Evolutionary conservation across 768 basidiomycete species (phyloP).

Genomic region (Macrolepiota albuminosa): DNA sequence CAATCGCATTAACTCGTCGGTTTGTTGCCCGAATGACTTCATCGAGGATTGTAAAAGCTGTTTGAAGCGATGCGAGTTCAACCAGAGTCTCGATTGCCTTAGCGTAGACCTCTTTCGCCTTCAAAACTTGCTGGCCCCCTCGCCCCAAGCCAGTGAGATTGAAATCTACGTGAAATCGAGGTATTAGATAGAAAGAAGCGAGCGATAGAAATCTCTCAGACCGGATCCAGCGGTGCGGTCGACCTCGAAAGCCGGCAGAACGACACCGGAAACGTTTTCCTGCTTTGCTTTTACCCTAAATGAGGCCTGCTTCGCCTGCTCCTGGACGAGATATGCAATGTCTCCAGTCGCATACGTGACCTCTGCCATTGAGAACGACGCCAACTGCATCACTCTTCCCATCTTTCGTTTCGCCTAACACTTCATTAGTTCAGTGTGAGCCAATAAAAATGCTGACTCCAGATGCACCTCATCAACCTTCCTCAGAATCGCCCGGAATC

Average conservation of each 20-base stretch:
- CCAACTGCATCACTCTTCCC: conserved; percentile 98
- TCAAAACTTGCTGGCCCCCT: conserved; percentile 93
- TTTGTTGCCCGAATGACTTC: conserved; percentile 99
- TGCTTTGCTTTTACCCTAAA: conserved; percentile 94
- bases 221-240: conserved; percentile 84
- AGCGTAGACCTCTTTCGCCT: conserved; percentile 95
- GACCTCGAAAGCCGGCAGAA: conserved; percentile 92
- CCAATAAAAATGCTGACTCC: background rate
- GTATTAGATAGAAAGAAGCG: conserved; percentile 1
- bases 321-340: conserved; percentile 96
- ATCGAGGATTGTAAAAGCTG: conserved; percentile 97
- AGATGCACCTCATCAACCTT: conserved; percentile 92
- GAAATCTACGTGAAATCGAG: conserved; percentile 55
- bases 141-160: conserved; percentile 95
- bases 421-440: conserved; percentile 20
- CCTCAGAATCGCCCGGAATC: conserved; percentile 89
- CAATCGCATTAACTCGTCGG: conserved; percentile 97
- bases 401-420: conserved; percentile 94
- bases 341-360: conserved; percentile 98
- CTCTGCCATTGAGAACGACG: conserved; percentile 98
- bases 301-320: conserved; percentile 85
- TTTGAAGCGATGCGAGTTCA: conserved; percentile 94
- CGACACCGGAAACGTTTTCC: conserved; percentile 97
- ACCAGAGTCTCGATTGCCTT: conserved; percentile 97
- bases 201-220: conserved; percentile 21